phyloP scores from a whole-genome alignment of 1,284 basidiomycete species.

The Ganoderma lingzhi region DNA sequence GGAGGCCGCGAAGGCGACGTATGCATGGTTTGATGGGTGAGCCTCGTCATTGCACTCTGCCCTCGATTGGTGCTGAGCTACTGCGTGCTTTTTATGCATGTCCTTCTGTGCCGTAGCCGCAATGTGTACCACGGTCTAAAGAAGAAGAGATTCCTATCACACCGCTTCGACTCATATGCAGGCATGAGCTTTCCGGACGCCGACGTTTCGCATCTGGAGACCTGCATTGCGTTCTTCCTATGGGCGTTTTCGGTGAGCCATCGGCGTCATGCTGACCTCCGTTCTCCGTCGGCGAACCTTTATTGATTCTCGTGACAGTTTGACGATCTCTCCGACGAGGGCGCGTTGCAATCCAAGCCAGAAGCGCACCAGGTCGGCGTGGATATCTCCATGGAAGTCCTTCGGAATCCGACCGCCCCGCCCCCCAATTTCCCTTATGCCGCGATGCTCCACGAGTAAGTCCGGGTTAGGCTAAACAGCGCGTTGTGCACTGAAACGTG shows the following conservation, averaged over 20 bases:
- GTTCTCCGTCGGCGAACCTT: not conserved
- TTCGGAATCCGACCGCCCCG: constrained; percentile 42
- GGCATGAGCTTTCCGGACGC: constrained; percentile 54
- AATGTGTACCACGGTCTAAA: constrained; percentile 34
- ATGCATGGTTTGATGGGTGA: constrained; percentile 34
- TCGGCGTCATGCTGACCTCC: constrained; percentile 19
- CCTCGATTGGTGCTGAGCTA: not conserved
- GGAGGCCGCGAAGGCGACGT: constrained; percentile 21
- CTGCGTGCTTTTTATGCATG: not conserved
- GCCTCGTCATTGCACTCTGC: not conserved
- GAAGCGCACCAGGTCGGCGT: constrained; percentile 49
- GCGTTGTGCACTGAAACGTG: constrained; percentile 10
- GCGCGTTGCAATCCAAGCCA: constrained; percentile 48
- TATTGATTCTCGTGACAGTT: constrained; percentile 38
- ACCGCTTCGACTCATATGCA: constrained; percentile 51
- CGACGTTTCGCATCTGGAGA: constrained; percentile 51
- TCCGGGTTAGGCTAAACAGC: constrained; percentile 4
- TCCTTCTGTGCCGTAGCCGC: not conserved
- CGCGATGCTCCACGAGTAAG: constrained; percentile 52
- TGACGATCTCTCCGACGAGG: constrained; percentile 54
- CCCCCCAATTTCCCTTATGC: constrained; percentile 50
- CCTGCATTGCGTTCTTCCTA: constrained; percentile 53
- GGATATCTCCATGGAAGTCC: constrained; percentile 43
- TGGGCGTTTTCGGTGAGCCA: constrained; percentile 53
- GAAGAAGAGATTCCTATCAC: constrained; percentile 33